These are phyloP conservation scores for Solanum piurae DNA, from an alignment of 257 asterid species.

Conservation along the genomic window DNA sequence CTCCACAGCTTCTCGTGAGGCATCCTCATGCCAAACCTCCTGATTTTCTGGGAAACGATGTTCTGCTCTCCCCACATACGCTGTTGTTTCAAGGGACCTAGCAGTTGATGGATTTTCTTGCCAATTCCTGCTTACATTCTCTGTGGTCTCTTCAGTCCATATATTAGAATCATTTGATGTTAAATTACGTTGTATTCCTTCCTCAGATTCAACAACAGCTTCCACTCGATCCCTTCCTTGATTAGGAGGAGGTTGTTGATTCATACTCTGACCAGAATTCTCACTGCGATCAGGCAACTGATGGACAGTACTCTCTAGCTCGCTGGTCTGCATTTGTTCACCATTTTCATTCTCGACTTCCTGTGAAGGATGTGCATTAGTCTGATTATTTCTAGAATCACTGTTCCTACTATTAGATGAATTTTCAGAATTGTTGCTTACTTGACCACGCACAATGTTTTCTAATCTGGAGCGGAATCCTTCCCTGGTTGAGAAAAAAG, in stretches of 20 bases:
- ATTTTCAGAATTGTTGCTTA: slow-evolving; percentile 51
- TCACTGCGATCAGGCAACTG: slow-evolving; percentile 29
- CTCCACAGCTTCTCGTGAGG: slow-evolving; percentile 49
- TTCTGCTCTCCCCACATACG: slow-evolving; percentile 29
- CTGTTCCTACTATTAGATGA: slow-evolving; percentile 23
- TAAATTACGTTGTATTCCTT: slow-evolving; percentile 27
- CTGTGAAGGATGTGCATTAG: slow-evolving; percentile 28
- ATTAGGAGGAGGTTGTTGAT: slow-evolving; percentile 26
- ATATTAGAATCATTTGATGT: slow-evolving; percentile 24
- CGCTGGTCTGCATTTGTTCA: slow-evolving; percentile 20
- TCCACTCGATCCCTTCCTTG: slow-evolving; percentile 39
- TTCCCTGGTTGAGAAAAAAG: slow-evolving; percentile 45
- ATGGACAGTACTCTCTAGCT: slow-evolving; percentile 24
- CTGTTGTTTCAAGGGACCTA: slow-evolving; percentile 40
- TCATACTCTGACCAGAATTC: slow-evolving; percentile 25
- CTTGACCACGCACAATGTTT: slow-evolving; percentile 64
- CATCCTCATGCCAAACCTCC: slow-evolving; percentile 49
- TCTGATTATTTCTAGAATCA: slow-evolving; percentile 40
- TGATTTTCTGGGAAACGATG: slow-evolving; percentile 29
- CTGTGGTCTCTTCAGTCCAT: slow-evolving; percentile 26
- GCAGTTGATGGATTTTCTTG: slow-evolving; percentile 31
- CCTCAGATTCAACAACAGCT: slow-evolving; percentile 30
- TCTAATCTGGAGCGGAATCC: slow-evolving; percentile 85
- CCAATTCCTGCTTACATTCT: slow-evolving; percentile 25
- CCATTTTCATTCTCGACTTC: slow-evolving; percentile 42